phyloP scores from a whole-genome alignment of 495 filamentous ascomycete genomes.

The Glonium stellatum region DNA sequence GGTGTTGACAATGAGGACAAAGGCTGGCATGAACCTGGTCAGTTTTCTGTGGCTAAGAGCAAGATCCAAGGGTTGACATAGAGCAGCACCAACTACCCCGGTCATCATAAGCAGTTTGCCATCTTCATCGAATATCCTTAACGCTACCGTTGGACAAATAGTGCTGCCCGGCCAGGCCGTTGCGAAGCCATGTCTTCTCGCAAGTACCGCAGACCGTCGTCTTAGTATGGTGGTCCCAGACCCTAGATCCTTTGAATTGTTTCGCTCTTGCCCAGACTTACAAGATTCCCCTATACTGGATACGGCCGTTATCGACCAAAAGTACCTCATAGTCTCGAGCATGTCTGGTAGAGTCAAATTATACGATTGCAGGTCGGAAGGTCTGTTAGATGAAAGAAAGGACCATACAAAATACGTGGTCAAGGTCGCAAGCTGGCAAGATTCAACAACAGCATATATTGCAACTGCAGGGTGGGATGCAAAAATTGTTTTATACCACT shows the following conservation, averaged over 20 bases:
- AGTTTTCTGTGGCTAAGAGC: neutral
- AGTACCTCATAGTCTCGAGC: slow-evolving; percentile 44
- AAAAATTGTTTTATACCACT: slow-evolving; percentile 48
- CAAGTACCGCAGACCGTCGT: slow-evolving; percentile 49
- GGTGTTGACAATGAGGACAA: slow-evolving; percentile 38
- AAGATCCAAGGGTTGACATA: slow-evolving; percentile 4
- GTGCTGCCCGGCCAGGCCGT: slow-evolving; percentile 7
- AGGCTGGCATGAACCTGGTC: slow-evolving; percentile 49
- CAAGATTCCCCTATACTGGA: slow-evolving; percentile 57
- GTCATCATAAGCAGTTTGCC: slow-evolving; percentile 39
- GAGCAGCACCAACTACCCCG: slow-evolving; percentile 45
- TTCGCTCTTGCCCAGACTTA: slow-evolving; percentile 33
- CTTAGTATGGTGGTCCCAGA: slow-evolving; percentile 42
- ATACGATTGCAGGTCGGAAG: slow-evolving; percentile 37
- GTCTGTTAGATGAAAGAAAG: slow-evolving; percentile 42
- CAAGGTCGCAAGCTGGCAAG: slow-evolving; percentile 43
- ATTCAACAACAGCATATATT: slow-evolving; percentile 39
- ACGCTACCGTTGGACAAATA: slow-evolving; percentile 43
- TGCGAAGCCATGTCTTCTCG: slow-evolving; percentile 32
- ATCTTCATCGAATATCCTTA: slow-evolving; percentile 48
- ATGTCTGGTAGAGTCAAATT: slow-evolving; percentile 58
- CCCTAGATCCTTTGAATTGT: slow-evolving; percentile 28
- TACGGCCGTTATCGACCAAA: slow-evolving; percentile 33
- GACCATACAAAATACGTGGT: slow-evolving; percentile 61
- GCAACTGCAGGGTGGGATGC: slow-evolving; percentile 63